These are phyloP conservation scores for Chrysopogon serrulatus DNA, from an alignment of 176 grass and related monocot genomes.

Conservation along the genomic window DNA sequence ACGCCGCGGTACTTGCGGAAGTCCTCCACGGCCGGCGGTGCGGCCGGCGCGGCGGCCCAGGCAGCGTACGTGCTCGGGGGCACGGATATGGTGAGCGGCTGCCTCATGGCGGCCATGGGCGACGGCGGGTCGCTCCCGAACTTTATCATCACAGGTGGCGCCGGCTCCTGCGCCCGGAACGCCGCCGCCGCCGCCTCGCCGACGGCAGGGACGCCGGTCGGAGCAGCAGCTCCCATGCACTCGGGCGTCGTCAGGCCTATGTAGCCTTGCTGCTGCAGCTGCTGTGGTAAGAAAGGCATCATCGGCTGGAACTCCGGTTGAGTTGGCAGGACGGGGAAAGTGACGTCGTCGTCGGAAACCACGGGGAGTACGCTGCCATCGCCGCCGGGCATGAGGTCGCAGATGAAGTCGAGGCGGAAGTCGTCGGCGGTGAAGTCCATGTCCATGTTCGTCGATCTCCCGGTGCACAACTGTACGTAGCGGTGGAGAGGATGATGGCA, in stretches of 20 bases:
- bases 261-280: conserved; percentile 1
- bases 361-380: not conserved
- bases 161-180: conserved; percentile 20
- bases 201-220: not conserved
- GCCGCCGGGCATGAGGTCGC: conserved; percentile 44
- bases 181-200: not conserved
- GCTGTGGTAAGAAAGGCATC: not conserved
- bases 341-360: conserved; percentile 6
- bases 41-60: not conserved
- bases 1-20: conserved; percentile 68
- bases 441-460: not conserved
- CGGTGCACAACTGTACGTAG: too few relatives aligned
- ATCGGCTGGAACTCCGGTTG: not conserved
- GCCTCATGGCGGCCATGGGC: not conserved
- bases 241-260: not conserved
- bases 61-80: conserved; percentile 15
- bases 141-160: conserved; percentile 23
- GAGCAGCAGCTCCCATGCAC: not conserved
- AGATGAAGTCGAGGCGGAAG: conserved; percentile 42
- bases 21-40: not conserved
- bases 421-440: conserved; percentile 50
- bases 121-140: conserved; percentile 28
- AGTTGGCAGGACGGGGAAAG: not conserved
- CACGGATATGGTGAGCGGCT: conserved; percentile 20
- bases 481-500: not conserved